Evolutionary conservation across 192 early-diverging fungal species (phyloP).

Genomic region (Backusella westeae): DNA sequence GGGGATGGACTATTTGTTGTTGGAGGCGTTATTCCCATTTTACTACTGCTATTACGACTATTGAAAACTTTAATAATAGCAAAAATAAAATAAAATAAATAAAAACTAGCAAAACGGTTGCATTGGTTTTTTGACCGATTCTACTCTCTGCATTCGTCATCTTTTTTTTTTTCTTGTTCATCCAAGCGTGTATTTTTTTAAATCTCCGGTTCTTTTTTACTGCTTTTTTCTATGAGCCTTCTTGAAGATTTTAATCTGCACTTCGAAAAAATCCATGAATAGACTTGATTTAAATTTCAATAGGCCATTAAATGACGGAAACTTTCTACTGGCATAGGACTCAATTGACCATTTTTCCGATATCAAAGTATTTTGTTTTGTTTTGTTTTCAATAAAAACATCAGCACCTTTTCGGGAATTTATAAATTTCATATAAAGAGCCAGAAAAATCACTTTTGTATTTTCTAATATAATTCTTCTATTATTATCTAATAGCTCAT

Average conservation of each 20-base stretch:
- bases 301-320: not conserved
- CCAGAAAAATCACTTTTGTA: not conserved
- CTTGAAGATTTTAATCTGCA: not conserved
- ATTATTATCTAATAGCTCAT: not conserved
- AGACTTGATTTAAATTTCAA: conserved; percentile 4
- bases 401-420: not conserved
- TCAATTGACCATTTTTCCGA: not conserved
- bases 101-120: not conserved
- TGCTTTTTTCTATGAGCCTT: not conserved
- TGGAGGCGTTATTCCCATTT: conserved; percentile 12
- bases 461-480: not conserved
- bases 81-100: not conserved
- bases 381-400: not conserved
- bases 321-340: not conserved
- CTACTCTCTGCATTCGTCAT: not conserved
- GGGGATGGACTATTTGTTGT: not conserved
- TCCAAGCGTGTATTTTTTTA: not conserved
- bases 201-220: conserved; percentile 4
- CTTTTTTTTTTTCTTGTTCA: not conserved
- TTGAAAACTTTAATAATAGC: not conserved
- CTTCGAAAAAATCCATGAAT: not conserved
- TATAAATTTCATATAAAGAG: not conserved
- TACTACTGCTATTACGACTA: not conserved
- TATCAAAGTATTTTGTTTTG: not conserved
- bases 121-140: not conserved